Evolutionary conservation across 768 basidiomycete genomes (phyloP).

Genomic region (Punctularia strigosozonata): DNA sequence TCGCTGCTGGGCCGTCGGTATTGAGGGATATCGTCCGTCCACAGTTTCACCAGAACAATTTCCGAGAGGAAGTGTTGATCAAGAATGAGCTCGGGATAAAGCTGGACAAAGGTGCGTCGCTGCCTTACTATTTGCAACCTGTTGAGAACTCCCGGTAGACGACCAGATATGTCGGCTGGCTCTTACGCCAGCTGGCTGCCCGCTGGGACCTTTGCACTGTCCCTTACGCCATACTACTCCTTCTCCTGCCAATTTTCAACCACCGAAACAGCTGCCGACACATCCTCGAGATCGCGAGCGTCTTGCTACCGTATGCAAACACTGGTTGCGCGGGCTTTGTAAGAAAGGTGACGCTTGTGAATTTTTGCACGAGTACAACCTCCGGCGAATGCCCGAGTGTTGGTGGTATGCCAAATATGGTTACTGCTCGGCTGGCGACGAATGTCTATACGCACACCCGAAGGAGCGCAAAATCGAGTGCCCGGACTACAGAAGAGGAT

Average conservation of each 20-base stretch:
- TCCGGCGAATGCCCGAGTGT: constrained; percentile 96
- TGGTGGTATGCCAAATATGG: constrained; percentile 99
- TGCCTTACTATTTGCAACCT: not conserved
- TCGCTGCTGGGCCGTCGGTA: constrained; percentile 19
- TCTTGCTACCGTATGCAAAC: constrained; percentile 92
- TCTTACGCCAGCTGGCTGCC: constrained; percentile 74
- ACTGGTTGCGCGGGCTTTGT: constrained; percentile 95
- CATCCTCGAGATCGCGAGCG: constrained; percentile 79
- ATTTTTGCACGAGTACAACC: constrained; percentile 97
- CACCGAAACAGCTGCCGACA: constrained; percentile 68
- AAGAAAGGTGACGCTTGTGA: constrained; percentile 98
- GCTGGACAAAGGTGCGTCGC: constrained; percentile 76
- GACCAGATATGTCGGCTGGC: constrained; percentile 87
- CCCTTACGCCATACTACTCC: constrained; percentile 88
- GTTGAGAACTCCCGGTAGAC: constrained; percentile 34
- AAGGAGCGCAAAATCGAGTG: constrained; percentile 88
- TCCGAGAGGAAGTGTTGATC: constrained; percentile 67
- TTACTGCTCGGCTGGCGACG: constrained; percentile 93
- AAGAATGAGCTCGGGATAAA: constrained; percentile 79
- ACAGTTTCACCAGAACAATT: constrained; percentile 91
- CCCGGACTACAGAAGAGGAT: constrained; percentile 91
- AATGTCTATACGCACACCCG: constrained; percentile 93
- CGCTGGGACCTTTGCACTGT: constrained; percentile 84
- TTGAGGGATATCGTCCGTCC: constrained; percentile 61
- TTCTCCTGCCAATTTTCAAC: constrained; percentile 81